Base-by-base conservation (phyloP, 306 rosid genomes). In the Castanopsis chinensis region DNA sequence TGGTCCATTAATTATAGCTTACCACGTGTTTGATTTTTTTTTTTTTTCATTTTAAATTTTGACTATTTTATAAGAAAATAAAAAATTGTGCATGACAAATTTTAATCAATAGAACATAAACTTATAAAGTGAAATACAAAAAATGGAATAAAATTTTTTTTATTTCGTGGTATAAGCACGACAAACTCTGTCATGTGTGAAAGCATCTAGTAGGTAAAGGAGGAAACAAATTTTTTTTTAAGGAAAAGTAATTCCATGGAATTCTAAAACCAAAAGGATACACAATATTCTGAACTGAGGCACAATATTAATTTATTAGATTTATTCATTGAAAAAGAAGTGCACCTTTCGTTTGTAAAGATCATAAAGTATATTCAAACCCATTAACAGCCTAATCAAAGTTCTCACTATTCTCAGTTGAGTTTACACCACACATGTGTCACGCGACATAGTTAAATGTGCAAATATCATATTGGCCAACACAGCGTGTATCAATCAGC, bases 381-480 rank as follows among this genome's bases (percentile, higher is more conserved):
- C 41, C 30, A 27, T 63, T 63, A 63, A 1, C 14, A 63, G 15
- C 41, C 30, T 63, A 15, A 63, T 61, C 5, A 63, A 63, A 8
- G 41, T 28, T 11, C 14, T 49, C 17, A 49, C 14, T 3, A 13
- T 60, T 27, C 41, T 2, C 37, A 28, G 41, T 28, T 63, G 69
- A 63, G 69, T 63, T 63, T 63, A 28, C n/a, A 63, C 69, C 69
- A 28, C 18, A 5, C 15, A 28, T 28, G 69, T 28, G 41, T 35
- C 69, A 27, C 30, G 69, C 69, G 17, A 27, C 41, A 63, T 63
- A 13, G 4, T 63, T 63, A 63, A 63, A 27, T 63, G 4, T 14
- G 41, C 37, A 14, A 63, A 9, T 59, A 59, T 59, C 69, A 63
- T 63, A 63, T 63, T 63, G 69, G 69, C 69, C 69, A 63, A 27